phyloP scores from a whole-genome alignment of 495 filamentous ascomycete species.

The Corynascus novoguineensis region DNA sequence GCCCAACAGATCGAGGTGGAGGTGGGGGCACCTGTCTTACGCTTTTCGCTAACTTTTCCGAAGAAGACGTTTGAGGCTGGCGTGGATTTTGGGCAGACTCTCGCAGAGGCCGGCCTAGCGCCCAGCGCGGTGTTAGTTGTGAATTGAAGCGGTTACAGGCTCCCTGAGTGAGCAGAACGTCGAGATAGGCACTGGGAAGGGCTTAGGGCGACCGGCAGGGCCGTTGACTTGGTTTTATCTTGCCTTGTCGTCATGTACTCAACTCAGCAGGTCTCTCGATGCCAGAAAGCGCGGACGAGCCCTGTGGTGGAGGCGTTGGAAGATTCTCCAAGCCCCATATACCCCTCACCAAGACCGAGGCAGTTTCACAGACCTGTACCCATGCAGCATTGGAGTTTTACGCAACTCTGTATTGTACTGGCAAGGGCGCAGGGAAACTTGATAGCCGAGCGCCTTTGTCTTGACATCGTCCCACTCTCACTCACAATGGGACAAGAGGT shows the following conservation, averaged over 20 bases:
- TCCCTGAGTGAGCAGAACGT: not conserved
- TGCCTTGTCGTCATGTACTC: no score
- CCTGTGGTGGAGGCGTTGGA: no score
- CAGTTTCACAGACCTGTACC: not conserved
- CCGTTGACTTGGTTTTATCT: no score
- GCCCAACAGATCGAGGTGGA: conserved; percentile 64
- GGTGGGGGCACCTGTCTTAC: conserved; percentile 52
- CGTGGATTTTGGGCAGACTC: conserved; percentile 79
- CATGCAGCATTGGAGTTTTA: not conserved
- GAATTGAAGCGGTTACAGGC: conserved; percentile 35
- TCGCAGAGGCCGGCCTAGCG: conserved; percentile 86
- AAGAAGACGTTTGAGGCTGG: conserved; percentile 69
- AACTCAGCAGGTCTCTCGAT: no score
- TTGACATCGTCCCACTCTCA: not conserved
- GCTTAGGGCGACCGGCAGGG: not conserved
- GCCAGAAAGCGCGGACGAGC: no score
- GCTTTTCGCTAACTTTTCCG: conserved; percentile 82
- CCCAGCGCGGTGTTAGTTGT: conserved; percentile 85
- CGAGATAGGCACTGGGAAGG: not conserved
- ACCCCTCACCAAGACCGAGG: not conserved
- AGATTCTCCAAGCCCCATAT: no score
- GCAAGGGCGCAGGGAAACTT: not conserved
- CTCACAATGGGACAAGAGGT: not conserved
- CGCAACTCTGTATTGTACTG: not conserved
- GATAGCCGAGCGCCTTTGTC: not conserved